phyloP scores from a whole-genome alignment of 306 rosid species.

The Rubus parviflorus region DNA sequence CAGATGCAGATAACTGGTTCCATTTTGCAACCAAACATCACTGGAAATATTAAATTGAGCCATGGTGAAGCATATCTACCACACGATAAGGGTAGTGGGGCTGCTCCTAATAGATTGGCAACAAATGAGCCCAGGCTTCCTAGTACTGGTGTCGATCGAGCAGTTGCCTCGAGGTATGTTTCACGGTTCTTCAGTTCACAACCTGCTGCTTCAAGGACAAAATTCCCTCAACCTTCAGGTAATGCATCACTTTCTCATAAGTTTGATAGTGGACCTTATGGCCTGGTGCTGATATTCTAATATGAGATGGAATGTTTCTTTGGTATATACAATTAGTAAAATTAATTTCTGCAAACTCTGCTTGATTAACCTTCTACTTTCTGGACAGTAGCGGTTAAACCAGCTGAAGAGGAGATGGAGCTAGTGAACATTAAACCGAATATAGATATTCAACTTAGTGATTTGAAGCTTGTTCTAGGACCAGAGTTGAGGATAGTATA shows the following conservation, averaged over 20 bases:
- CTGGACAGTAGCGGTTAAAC: constrained; percentile 43
- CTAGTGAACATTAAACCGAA: constrained; percentile 58
- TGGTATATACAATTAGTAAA: background rate
- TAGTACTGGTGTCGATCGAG: constrained; percentile 54
- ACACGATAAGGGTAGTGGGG: constrained; percentile 82
- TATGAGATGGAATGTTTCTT: background rate
- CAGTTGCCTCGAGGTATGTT: constrained; percentile 77
- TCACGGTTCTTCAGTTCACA: constrained; percentile 74
- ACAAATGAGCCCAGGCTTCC: constrained; percentile 62
- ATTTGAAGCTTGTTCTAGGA: constrained; percentile 85
- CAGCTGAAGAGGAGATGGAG: constrained; percentile 59
- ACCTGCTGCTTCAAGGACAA: constrained; percentile 51
- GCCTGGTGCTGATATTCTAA: background rate
- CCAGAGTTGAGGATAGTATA: constrained; percentile 88
- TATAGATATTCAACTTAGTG: constrained; percentile 64
- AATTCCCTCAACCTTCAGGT: constrained; percentile 65
- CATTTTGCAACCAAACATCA: constrained; percentile 79
- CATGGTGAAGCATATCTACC: constrained; percentile 98
- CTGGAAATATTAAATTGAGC: constrained; percentile 85
- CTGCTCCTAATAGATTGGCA: constrained; percentile 65
- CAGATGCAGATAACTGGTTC: constrained; percentile 95
- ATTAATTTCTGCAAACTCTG: constrained; percentile 9
- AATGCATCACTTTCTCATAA: constrained; percentile 25
- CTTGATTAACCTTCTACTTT: constrained; percentile 16
- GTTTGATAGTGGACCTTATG: constrained; percentile 5